Evolutionary conservation across 192 early-diverging fungal genomes (phyloP).

Genomic region (Radiomyces spectabilis): DNA sequence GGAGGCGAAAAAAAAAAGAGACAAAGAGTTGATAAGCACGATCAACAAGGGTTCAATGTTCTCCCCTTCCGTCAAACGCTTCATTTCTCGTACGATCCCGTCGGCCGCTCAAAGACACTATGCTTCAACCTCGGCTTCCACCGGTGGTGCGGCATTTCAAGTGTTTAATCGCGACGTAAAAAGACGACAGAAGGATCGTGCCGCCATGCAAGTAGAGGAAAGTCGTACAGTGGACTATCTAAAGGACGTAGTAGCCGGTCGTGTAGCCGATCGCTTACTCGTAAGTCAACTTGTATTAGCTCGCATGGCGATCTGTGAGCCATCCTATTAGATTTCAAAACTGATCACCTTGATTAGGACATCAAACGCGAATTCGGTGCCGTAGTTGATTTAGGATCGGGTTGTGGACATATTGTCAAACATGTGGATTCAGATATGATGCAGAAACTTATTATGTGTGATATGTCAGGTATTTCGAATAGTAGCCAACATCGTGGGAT

Average conservation of each 20-base stretch:
- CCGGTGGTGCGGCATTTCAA: conserved; percentile 31
- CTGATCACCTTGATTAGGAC: conserved; percentile 43
- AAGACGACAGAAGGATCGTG: conserved; percentile 67
- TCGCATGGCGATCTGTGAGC: not conserved
- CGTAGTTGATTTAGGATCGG: conserved; percentile 85
- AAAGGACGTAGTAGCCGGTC: conserved; percentile 81
- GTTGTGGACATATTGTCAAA: conserved; percentile 83
- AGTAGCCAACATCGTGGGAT: not conserved
- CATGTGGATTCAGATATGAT: conserved; percentile 74
- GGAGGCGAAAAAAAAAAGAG: too few species aligned
- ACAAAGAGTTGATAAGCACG: too few species aligned
- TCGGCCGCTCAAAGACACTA: too few species aligned
- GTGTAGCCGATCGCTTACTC: conserved; percentile 82
- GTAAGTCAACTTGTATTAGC: conserved; percentile 21
- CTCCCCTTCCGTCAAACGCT: too few species aligned
- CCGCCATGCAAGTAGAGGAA: conserved; percentile 43
- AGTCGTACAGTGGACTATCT: conserved; percentile 84
- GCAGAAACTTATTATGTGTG: conserved; percentile 81
- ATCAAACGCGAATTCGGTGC: conserved; percentile 82
- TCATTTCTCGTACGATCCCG: too few species aligned
- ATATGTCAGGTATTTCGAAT: conserved; percentile 73
- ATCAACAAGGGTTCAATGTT: too few species aligned
- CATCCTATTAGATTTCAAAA: not conserved
- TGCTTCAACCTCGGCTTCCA: too few species aligned
- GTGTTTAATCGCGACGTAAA: conserved; percentile 84